These are phyloP conservation scores for Termitomyces sp. DNA, from an alignment of 768 basidiomycete genomes.

Conservation along the genomic window DNA sequence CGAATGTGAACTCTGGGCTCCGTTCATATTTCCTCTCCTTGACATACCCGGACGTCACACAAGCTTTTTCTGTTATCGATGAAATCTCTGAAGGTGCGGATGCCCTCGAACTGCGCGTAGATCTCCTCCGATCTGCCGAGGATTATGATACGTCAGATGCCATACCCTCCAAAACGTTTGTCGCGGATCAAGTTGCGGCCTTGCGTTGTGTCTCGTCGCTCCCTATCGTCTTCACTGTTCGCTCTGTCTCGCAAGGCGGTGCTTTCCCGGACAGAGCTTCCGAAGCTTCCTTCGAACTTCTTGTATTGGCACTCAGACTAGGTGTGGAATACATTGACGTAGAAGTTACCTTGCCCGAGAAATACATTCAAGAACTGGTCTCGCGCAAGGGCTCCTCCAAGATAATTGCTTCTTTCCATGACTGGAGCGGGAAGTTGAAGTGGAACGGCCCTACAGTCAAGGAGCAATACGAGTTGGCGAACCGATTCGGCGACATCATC, in stretches of 20 bases:
- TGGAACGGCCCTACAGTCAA: constrained; percentile 70
- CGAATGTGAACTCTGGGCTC: constrained; percentile 42
- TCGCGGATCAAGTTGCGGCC: constrained; percentile 73
- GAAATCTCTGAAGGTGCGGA: constrained; percentile 80
- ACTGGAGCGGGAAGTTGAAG: constrained; percentile 79
- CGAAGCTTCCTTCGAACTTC: constrained; percentile 67
- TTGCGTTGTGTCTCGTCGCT: constrained; percentile 72
- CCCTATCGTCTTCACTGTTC: constrained; percentile 89
- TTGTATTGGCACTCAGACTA: constrained; percentile 71
- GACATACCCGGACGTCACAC: constrained; percentile 84
- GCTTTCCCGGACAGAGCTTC: constrained; percentile 77
- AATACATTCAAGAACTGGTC: constrained; percentile 52
- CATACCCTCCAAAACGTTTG: constrained; percentile 66
- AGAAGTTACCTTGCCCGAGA: constrained; percentile 72
- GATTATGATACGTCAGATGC: constrained; percentile 40
- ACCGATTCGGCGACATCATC: constrained; percentile 75
- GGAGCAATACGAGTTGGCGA: constrained; percentile 64
- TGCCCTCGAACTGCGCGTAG: constrained; percentile 91
- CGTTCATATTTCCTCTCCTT: constrained; percentile 92
- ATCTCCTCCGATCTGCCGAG: constrained; percentile 61
- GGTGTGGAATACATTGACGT: constrained; percentile 93
- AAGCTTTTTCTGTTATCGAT: constrained; percentile 62
- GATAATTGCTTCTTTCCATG: constrained; percentile 93
- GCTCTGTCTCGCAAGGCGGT: constrained; percentile 86
- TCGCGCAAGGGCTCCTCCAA: constrained; percentile 64